Percentiles rank a stretch among this genome's conserved stretches.
Evolutionary conservation across 1,284 basidiomycete genomes (phyloP).

Genomic region (Microbotryum violaceum): DNA sequence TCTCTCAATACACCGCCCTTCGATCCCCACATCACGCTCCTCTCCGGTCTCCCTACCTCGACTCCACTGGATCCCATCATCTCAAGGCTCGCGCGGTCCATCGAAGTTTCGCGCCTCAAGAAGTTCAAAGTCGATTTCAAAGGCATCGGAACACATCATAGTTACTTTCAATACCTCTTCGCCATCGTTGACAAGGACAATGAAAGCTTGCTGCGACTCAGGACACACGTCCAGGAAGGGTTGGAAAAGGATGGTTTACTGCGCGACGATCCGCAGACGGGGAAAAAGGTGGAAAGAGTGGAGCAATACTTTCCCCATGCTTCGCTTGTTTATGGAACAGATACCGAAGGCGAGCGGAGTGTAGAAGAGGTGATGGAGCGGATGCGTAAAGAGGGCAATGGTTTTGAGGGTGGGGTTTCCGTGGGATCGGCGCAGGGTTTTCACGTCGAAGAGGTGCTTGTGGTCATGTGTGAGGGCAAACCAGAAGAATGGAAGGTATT

Average conservation of each 20-base stretch:
- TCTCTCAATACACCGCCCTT: slow-evolving; percentile 2
- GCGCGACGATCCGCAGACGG: background rate
- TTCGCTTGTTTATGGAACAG: slow-evolving; percentile 11
- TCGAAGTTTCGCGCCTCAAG: background rate
- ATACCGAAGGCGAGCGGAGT: background rate
- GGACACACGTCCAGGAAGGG: background rate
- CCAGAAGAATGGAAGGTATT: slow-evolving; percentile 21
- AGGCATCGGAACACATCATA: background rate
- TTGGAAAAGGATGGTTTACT: background rate
- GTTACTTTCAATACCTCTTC: slow-evolving; percentile 25
- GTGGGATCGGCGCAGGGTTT: background rate
- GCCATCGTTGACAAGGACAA: background rate
- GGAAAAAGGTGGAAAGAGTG: background rate
- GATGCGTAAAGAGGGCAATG: background rate
- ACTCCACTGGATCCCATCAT: background rate
- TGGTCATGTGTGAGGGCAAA: slow-evolving; percentile 15
- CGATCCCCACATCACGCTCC: slow-evolving; percentile 18
- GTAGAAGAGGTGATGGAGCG: background rate
- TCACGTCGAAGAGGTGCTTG: slow-evolving; percentile 5
- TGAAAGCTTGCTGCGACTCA: background rate
- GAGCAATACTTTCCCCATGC: slow-evolving; percentile 26
- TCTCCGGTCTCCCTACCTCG: slow-evolving; percentile 7
- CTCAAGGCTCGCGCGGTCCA: background rate
- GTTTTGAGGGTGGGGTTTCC: background rate
- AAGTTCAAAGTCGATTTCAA: background rate